phyloP scores from a whole-genome alignment of 768 basidiomycete genomes.

The Melanogaster broomeanus region DNA sequence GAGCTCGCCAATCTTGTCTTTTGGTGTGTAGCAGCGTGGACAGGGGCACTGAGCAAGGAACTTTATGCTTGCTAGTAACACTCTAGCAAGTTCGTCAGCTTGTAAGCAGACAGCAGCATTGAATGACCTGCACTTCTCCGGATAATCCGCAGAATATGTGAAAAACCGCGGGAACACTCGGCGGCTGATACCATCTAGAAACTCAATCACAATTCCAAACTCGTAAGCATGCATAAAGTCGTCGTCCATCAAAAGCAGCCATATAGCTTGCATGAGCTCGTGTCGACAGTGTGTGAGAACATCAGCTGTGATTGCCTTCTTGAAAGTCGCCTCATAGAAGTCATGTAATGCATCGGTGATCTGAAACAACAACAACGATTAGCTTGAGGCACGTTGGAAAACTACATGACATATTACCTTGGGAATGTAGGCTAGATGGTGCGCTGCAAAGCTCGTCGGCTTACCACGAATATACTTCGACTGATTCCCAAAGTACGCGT shows the following conservation, averaged over 20 bases:
- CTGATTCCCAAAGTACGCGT: constrained; percentile 1
- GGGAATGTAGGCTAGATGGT: constrained; percentile 21
- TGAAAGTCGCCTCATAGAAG: no score
- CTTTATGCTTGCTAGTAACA: background rate
- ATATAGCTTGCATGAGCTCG: constrained; percentile 24
- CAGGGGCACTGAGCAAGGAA: background rate
- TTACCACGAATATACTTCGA: constrained; percentile 6
- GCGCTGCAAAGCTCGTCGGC: constrained; percentile 6
- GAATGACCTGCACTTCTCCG: background rate
- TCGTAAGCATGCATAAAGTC: constrained; percentile 24
- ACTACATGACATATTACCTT: no score
- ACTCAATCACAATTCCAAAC: no score
- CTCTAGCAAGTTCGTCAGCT: background rate
- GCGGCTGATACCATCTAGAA: background rate
- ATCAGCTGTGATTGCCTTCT: no score
- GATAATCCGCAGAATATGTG: background rate
- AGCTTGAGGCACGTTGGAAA: no score
- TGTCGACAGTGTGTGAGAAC: constrained; percentile 15
- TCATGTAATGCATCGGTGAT: no score
- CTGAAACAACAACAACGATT: no score
- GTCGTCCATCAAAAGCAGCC: constrained; percentile 21
- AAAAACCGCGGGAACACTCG: background rate
- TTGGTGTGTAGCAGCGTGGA: no score
- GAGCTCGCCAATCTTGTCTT: no score
- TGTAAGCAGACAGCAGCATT: background rate